Evolutionary conservation across 805 yeast genomes (phyloP), one percentile per base, ranked within the genome.

Genomic region (Starmerella tilneyi): DNA sequence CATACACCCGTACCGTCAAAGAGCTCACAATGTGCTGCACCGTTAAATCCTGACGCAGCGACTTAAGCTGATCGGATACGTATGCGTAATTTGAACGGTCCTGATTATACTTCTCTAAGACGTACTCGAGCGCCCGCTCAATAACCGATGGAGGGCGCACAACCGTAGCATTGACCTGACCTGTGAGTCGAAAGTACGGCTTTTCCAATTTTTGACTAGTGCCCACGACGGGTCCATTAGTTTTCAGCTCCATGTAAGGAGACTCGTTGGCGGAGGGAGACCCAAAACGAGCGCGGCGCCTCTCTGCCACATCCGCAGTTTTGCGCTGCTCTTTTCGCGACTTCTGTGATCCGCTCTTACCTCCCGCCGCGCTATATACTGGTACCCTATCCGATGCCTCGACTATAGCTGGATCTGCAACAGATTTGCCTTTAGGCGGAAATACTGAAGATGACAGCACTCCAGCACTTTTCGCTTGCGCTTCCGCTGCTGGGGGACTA

Each of bases 11-110:
- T 5, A 85, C 74, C 0, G 96, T 75, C 59, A 92, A 83, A 35
- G 74, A 78, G 56, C 77, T 77, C 56, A 79, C 79, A 35, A 89
- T 79, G 58, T 82, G 82, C 64, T 89, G 98, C 9, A 89, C 96
- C 3, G 94, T 83, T 52, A 89, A 64, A 64, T 89, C 98, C 63
- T 89, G 98, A 55, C 98, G 71, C 48, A 92, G 72, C 0, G 96
- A 83, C 63, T 88, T 89, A 59, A 89, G 75, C 63, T 89, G 98
- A 61, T 84, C 92, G 58, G 89, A 81, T 11, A 84, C 63, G 61
- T 89, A 89, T 30, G 78, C 70, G 59, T 92, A 92, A 35, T 35
- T 38, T 40, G 72, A 70, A 16, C 72, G 72, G 35, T 66, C 69
- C n/a, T 68, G 64, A 4, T 63, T 63, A 48, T 76, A 78, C 56